These are phyloP conservation scores for Oryza punctata DNA, from an alignment of 176 grass and related monocot species.

Conservation along the genomic window DNA sequence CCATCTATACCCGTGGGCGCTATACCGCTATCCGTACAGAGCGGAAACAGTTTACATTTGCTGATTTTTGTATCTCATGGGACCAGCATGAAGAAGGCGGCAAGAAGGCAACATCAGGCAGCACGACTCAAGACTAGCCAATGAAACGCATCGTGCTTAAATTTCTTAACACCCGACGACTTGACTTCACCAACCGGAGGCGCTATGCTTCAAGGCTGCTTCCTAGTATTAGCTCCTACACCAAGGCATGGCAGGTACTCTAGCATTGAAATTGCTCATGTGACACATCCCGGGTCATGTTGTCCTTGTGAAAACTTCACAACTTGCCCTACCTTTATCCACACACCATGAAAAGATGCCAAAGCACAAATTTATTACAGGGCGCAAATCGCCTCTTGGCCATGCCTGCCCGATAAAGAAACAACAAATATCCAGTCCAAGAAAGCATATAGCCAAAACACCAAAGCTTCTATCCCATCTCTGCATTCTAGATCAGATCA, in stretches of 20 bases:
- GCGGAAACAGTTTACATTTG: too few relatives aligned
- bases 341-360: background rate
- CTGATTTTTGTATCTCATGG: too few relatives aligned
- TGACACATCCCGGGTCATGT: background rate
- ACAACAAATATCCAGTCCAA: conserved; percentile 6
- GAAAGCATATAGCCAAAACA: conserved; percentile 14
- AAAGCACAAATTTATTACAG: conserved; percentile 6
- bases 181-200: background rate
- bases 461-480: background rate
- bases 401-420: conserved; percentile 7
- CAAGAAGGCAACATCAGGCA: too few relatives aligned
- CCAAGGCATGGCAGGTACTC: background rate
- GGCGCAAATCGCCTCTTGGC: background rate
- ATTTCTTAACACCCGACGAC: background rate
- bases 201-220: background rate
- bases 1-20: background rate
- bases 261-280: background rate
- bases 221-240: background rate
- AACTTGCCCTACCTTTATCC: conserved; percentile 2
- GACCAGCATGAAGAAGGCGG: too few relatives aligned
- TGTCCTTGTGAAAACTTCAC: background rate
- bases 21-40: too few relatives aligned
- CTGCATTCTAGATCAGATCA: conserved; percentile 8
- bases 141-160: background rate
- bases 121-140: background rate